These are phyloP conservation scores for Candida berthetii DNA, from an alignment of 805 yeast species.

Conservation along the genomic window DNA sequence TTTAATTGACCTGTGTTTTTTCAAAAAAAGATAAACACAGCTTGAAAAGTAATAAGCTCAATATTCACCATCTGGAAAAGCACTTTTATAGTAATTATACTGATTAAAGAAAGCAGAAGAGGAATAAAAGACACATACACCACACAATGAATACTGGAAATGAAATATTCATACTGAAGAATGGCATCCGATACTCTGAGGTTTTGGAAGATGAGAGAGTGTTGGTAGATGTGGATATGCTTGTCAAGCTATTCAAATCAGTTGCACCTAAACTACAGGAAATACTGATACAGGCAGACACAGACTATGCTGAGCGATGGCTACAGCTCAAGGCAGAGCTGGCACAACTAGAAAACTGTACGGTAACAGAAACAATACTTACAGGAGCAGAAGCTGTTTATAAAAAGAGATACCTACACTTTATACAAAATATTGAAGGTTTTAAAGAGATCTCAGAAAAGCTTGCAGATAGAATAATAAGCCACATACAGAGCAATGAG, in stretches of 20 bases:
- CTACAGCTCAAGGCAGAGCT: background rate
- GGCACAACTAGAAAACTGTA: background rate
- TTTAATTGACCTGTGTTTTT: too few relatives aligned
- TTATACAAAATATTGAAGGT: conserved; percentile 1
- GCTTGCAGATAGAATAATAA: conserved; percentile 6
- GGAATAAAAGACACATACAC: too few relatives aligned
- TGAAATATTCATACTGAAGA: background rate
- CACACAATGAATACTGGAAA: background rate
- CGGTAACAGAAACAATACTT: background rate
- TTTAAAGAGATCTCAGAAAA: conserved; percentile 6
- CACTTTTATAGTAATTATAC: too few relatives aligned
- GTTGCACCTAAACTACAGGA: conserved; percentile 7
- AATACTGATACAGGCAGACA: background rate
- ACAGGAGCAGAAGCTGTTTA: conserved; percentile 1
- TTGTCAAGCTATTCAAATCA: conserved; percentile 7
- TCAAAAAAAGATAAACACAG: too few relatives aligned
- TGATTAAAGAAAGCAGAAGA: too few relatives aligned
- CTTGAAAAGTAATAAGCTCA: too few relatives aligned
- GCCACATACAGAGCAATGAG: conserved; percentile 5
- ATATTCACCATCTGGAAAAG: too few relatives aligned
- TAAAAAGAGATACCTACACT: conserved; percentile 1
- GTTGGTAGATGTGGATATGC: conserved; percentile 5
- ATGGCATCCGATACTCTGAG: background rate
- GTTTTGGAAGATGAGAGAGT: conserved; percentile 5
- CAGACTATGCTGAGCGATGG: conserved; percentile 1